Conservation (phyloP, 805 yeast genomes). For the Debaryomyces hansenii region DNA sequence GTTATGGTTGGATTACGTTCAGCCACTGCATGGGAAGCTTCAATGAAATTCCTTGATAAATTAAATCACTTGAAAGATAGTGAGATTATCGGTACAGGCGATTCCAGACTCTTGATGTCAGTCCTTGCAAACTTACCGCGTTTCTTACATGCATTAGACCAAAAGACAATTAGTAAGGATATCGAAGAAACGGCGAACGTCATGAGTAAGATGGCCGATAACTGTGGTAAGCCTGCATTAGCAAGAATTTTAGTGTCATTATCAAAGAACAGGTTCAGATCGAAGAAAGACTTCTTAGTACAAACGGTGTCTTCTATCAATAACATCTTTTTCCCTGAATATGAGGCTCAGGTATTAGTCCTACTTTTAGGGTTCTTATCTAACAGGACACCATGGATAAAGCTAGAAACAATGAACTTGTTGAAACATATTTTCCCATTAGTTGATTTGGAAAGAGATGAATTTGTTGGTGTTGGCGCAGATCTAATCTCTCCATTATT, state of each 20-base stretch:
- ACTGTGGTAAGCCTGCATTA: conserved; percentile 54
- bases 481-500: conserved; percentile 89
- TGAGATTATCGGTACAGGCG: conserved; percentile 73
- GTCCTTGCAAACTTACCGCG: conserved; percentile 80
- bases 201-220: conserved; percentile 61
- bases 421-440: conserved; percentile 73
- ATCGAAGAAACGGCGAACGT: conserved; percentile 40
- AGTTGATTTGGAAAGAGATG: conserved; percentile 74
- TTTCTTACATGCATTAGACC: conserved; percentile 76
- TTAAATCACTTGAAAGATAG: conserved; percentile 67
- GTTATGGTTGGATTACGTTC: conserved; percentile 85
- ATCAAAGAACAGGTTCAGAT: conserved; percentile 76
- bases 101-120: conserved; percentile 67
- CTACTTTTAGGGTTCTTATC: conserved; percentile 76
- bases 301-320: conserved; percentile 77
- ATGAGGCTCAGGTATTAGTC: conserved; percentile 71
- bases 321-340: conserved; percentile 67
- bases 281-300: conserved; percentile 84
- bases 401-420: conserved; percentile 73
- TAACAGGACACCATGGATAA: conserved; percentile 77
- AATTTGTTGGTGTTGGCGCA: conserved; percentile 89
- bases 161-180: conserved; percentile 47
- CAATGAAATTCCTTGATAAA: conserved; percentile 71
- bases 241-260: conserved; percentile 75
- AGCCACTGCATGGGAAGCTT: conserved; percentile 72